These are phyloP conservation scores for Cladosporium sp. DNA, from an alignment of 2,329 filamentous ascomycete species.

Conservation along the genomic window DNA sequence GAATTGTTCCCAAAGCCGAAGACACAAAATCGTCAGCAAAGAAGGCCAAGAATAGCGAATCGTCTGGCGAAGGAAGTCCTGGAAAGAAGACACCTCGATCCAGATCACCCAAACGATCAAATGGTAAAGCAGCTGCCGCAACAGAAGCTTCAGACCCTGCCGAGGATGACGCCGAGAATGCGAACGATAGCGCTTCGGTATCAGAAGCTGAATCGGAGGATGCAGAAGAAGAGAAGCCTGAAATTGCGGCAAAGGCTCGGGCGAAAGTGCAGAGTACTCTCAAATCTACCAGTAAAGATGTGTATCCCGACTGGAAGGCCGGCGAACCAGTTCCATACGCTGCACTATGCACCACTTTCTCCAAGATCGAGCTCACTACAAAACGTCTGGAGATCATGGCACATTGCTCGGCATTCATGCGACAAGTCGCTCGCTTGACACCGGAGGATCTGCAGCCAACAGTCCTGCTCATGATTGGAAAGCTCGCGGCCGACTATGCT, in stretches of 20 bases:
- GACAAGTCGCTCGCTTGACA: slow-evolving; percentile 87
- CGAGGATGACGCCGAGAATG: slow-evolving; percentile 17
- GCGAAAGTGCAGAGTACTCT: slow-evolving; percentile 75
- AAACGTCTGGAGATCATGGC: slow-evolving; percentile 84
- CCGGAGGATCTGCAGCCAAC: slow-evolving; percentile 82
- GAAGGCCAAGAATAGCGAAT: slow-evolving; percentile 26
- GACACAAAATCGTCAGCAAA: not conserved
- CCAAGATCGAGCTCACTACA: slow-evolving; percentile 86
- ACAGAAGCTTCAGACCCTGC: slow-evolving; percentile 5
- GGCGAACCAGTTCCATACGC: slow-evolving; percentile 89
- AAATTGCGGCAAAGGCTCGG: slow-evolving; percentile 65
- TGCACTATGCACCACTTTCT: slow-evolving; percentile 89
- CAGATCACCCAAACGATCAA: slow-evolving; percentile 1
- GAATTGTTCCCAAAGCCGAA: not conserved
- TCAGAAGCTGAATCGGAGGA: slow-evolving; percentile 37
- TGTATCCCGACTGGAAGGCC: slow-evolving; percentile 91
- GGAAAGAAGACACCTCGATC: slow-evolving; percentile 16
- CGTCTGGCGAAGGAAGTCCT: slow-evolving; percentile 41
- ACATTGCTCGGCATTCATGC: slow-evolving; percentile 82
- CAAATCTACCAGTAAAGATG: slow-evolving; percentile 62
- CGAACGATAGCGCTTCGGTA: slow-evolving; percentile 6
- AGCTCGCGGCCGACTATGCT: slow-evolving; percentile 91
- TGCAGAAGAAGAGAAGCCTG: slow-evolving; percentile 58
- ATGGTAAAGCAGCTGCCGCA: not conserved
- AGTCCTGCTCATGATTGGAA: slow-evolving; percentile 94